These are phyloP conservation scores for Clitocybe nebularis DNA, from an alignment of 1,284 basidiomycete genomes.

Conservation along the genomic window DNA sequence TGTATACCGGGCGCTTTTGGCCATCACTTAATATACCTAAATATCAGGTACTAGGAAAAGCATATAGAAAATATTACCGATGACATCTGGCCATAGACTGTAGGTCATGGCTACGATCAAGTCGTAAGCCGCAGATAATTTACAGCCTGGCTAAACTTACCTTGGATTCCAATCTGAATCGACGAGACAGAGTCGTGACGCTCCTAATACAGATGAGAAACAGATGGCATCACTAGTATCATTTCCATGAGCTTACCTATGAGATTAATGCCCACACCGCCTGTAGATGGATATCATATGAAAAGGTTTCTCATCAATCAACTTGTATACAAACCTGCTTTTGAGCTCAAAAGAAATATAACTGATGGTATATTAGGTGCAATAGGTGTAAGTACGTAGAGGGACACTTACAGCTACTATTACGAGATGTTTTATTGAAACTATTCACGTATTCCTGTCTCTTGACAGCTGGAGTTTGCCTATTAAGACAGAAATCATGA, in stretches of 20 bases:
- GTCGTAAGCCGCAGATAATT: slow-evolving; percentile 4
- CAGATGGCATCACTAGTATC: not conserved
- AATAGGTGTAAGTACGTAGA: slow-evolving; percentile 2
- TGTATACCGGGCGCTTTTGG: slow-evolving; percentile 88
- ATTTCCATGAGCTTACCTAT: slow-evolving; percentile 40
- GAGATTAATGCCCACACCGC: slow-evolving; percentile 92
- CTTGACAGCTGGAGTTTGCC: slow-evolving; percentile 76
- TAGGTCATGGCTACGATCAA: slow-evolving; percentile 67
- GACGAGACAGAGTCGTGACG: slow-evolving; percentile 77
- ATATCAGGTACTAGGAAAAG: slow-evolving; percentile 5
- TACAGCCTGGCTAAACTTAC: slow-evolving; percentile 31
- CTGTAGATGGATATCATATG: slow-evolving; percentile 17
- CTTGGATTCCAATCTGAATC: slow-evolving; percentile 98
- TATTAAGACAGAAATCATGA: slow-evolving; percentile 24
- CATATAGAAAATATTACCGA: slow-evolving; percentile 28
- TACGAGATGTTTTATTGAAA: slow-evolving; percentile 76
- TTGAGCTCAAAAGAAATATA: slow-evolving; percentile 91
- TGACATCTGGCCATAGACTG: slow-evolving; percentile 99
- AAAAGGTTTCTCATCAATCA: not conserved
- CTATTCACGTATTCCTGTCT: slow-evolving; percentile 80
- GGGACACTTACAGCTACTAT: slow-evolving; percentile 58
- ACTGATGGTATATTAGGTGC: slow-evolving; percentile 43
- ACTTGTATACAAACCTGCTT: slow-evolving; percentile 59
- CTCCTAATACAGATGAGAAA: slow-evolving; percentile 45
- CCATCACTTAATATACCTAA: slow-evolving; percentile 86